phyloP scores from a whole-genome alignment of 257 asterid species.

The Przewalskia tangutica region DNA sequence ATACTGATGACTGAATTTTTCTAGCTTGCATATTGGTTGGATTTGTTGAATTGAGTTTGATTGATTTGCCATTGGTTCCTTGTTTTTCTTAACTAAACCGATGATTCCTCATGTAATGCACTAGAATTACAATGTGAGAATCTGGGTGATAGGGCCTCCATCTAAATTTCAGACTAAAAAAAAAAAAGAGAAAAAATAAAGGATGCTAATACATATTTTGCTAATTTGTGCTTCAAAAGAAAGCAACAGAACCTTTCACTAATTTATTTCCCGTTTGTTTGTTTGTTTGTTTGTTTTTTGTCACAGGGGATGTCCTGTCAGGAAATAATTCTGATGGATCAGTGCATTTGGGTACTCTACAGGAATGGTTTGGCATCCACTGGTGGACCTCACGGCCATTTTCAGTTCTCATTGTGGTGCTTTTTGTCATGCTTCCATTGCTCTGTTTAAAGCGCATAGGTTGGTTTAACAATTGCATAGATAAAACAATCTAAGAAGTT shows the following conservation, averaged over 20 bases:
- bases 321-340: slow-evolving; percentile 70
- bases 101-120: neutral
- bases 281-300: neutral
- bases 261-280: neutral
- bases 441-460: slow-evolving; percentile 83
- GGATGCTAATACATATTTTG: neutral
- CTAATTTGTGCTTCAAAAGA: neutral
- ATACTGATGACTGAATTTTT: neutral
- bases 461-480: slow-evolving; percentile 19
- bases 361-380: slow-evolving; percentile 90
- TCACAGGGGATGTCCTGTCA: slow-evolving; percentile 80
- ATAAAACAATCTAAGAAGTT: neutral
- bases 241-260: neutral
- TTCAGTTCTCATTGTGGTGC: slow-evolving; percentile 61
- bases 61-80: neutral
- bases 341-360: slow-evolving; percentile 73
- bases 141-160: neutral
- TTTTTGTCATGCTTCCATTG: slow-evolving; percentile 72
- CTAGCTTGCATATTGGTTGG: neutral
- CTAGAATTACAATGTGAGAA: neutral
- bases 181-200: neutral
- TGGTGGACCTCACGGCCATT: slow-evolving; percentile 89
- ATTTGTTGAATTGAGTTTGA: neutral
- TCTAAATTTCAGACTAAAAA: neutral
- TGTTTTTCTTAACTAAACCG: neutral